These are phyloP conservation scores for Terfezia claveryi DNA, from an alignment of 495 filamentous ascomycete species.

Conservation along the genomic window DNA sequence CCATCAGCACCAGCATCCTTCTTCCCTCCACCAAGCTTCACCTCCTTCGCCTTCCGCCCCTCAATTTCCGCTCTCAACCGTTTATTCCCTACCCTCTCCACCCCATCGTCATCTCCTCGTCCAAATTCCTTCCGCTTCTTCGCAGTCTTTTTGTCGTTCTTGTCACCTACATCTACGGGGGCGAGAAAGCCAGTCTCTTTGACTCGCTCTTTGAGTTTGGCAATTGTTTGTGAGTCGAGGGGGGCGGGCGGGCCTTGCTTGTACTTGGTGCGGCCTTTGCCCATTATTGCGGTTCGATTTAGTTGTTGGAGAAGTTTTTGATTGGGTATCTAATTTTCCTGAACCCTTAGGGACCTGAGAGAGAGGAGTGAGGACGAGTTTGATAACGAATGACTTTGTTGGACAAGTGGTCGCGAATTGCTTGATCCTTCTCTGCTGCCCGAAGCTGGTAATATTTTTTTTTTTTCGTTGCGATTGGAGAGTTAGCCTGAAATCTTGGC, in stretches of 20 bases:
- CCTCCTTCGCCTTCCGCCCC: slow-evolving; percentile 23
- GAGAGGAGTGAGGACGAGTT: too few species aligned
- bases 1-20: slow-evolving; percentile 14
- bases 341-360: too few species aligned
- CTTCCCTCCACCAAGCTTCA: slow-evolving; percentile 14
- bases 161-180: slow-evolving; percentile 20
- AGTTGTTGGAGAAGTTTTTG: too few species aligned
- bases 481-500: too few species aligned
- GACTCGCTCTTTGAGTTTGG: slow-evolving; percentile 52
- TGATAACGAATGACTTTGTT: too few species aligned
- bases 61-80: slow-evolving; percentile 20
- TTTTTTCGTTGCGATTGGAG: too few species aligned
- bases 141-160: slow-evolving; percentile 24
- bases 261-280: slow-evolving; percentile 72
- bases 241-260: slow-evolving; percentile 77
- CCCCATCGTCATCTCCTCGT: slow-evolving; percentile 26
- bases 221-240: slow-evolving; percentile 58
- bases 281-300: slow-evolving; percentile 39
- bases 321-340: too few species aligned
- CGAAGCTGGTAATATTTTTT: too few species aligned
- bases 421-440: too few species aligned
- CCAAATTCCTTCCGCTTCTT: slow-evolving; percentile 45
- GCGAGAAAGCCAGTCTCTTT: slow-evolving; percentile 32
- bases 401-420: too few species aligned
- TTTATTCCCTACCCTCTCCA: slow-evolving; percentile 24